Evolutionary conservation across 2,329 filamentous ascomycete genomes (phyloP).

Genomic region (Tolypocladium amazonense): DNA sequence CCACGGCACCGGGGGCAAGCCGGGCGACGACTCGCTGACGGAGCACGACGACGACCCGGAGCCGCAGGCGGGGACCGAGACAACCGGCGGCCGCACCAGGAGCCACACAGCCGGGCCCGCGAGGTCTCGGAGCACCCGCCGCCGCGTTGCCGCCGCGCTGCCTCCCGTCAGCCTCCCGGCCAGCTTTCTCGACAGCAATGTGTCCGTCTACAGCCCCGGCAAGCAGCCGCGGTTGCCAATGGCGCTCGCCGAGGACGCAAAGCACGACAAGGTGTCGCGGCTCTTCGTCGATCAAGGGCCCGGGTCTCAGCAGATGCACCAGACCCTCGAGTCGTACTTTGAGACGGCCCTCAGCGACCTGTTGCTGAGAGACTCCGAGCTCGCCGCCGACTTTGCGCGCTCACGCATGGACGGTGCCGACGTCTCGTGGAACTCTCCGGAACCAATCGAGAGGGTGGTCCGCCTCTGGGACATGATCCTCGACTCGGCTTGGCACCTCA

Average conservation of each 20-base stretch:
- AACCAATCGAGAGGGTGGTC: constrained; percentile 9
- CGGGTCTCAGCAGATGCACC: constrained; percentile 11
- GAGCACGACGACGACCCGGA: constrained; percentile 17
- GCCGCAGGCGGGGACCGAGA: constrained; percentile 15
- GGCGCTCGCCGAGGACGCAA: constrained; percentile 21
- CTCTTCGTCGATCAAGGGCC: constrained; percentile 15
- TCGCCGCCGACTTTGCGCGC: constrained; percentile 7
- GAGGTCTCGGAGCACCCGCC: constrained; percentile 21
- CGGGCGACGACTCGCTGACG: constrained; percentile 13
- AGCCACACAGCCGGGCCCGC: constrained; percentile 12
- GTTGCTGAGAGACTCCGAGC: constrained; percentile 7
- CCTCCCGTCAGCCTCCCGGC: constrained; percentile 45
- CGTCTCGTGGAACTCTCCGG: constrained; percentile 3
- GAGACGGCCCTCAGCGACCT: constrained; percentile 14
- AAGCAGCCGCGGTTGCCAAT: constrained; percentile 17
- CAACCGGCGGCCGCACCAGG: constrained; percentile 15
- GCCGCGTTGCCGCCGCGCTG: constrained; percentile 26
- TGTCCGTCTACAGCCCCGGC: constrained; percentile 22
- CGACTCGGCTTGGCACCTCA: constrained; percentile 24
- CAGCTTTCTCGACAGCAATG: constrained; percentile 43
- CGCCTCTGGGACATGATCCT: constrained; percentile 23
- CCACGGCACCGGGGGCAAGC: constrained; percentile 14
- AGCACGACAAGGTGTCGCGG: constrained; percentile 18
- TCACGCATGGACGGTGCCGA: constrained; percentile 2
- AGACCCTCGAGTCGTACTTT: constrained; percentile 20